phyloP scores from a whole-genome alignment of 75 land plant species.

The Chamaecyparis obtusa region DNA sequence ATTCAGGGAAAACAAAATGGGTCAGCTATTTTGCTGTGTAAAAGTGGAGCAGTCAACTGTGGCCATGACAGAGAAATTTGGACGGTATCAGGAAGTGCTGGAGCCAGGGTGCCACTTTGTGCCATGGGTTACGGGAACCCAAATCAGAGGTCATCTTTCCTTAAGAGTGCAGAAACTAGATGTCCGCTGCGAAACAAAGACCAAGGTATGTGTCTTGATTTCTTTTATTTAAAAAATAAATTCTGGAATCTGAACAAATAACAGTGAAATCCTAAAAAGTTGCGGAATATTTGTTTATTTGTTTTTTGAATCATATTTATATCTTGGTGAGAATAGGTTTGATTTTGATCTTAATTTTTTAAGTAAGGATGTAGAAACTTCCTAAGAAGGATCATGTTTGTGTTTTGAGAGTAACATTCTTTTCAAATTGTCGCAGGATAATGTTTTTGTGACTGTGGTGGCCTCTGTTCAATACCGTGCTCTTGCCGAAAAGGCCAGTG shows the following conservation, averaged over 20 bases:
- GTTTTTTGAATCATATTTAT: too few species aligned
- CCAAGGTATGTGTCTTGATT: conserved; percentile 32
- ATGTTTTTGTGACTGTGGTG: conserved; percentile 82
- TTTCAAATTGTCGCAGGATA: conserved; percentile 45
- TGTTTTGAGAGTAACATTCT: too few species aligned
- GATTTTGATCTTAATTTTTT: background rate
- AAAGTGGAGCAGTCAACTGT: conserved; percentile 58
- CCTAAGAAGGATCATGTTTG: too few species aligned
- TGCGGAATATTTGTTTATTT: too few species aligned
- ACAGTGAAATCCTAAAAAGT: too few species aligned
- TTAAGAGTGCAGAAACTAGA: conserved; percentile 60
- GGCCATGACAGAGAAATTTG: conserved; percentile 49
- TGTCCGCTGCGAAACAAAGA: conserved; percentile 67
- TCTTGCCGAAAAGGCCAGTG: conserved; percentile 43
- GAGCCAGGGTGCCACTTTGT: conserved; percentile 65
- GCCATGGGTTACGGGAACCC: conserved; percentile 40
- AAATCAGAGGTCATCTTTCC: conserved; percentile 45
- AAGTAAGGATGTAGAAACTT: background rate
- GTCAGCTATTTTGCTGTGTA: conserved; percentile 35
- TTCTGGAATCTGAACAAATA: too few species aligned
- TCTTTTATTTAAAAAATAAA: too few species aligned
- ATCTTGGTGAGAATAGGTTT: too few species aligned
- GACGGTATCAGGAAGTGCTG: conserved; percentile 41
- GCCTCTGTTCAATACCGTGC: conserved; percentile 75
- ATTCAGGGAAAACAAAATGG: conserved; percentile 25